Conservation (phyloP, 768 basidiomycete species). For the Phaeotremella skinneri region DNA sequence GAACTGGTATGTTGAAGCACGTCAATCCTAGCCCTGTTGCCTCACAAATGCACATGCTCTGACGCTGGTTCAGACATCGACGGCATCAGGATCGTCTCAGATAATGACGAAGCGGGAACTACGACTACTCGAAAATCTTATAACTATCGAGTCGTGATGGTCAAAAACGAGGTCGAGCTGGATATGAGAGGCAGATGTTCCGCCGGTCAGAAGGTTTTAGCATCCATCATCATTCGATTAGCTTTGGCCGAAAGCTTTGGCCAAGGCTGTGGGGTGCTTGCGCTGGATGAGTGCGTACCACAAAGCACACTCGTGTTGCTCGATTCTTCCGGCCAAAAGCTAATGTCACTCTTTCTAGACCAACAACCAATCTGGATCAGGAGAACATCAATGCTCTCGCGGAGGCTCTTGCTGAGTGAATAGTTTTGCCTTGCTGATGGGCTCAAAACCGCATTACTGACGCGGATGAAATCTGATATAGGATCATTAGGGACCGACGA, state of each 20-base stretch:
- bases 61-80: slow-evolving; percentile 74
- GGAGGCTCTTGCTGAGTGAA: slow-evolving; percentile 83
- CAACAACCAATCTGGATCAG: slow-evolving; percentile 91
- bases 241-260: slow-evolving; percentile 97
- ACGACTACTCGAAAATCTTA: slow-evolving; percentile 76
- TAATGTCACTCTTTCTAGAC: slow-evolving; percentile 54
- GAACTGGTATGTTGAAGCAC: slow-evolving; percentile 68
- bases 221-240: slow-evolving; percentile 94
- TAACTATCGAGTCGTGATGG: slow-evolving; percentile 99
- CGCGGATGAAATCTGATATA: slow-evolving; percentile 46
- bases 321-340: background rate
- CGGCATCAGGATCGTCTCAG: slow-evolving; percentile 90
- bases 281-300: slow-evolving; percentile 76
- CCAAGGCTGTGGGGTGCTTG: slow-evolving; percentile 95
- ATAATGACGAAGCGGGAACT: slow-evolving; percentile 77
- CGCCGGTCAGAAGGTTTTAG: slow-evolving; percentile 97
- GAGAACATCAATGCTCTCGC: slow-evolving; percentile 96
- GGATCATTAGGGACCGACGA: slow-evolving; percentile 91
- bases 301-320: background rate
- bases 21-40: background rate
- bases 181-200: slow-evolving; percentile 99
- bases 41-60: background rate
- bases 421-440: slow-evolving; percentile 47
- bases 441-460: background rate
- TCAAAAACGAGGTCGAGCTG: slow-evolving; percentile 98